These are phyloP conservation scores for Escallonia herrerae DNA, from an alignment of 129 eudicot genomes.

Conservation along the genomic window DNA sequence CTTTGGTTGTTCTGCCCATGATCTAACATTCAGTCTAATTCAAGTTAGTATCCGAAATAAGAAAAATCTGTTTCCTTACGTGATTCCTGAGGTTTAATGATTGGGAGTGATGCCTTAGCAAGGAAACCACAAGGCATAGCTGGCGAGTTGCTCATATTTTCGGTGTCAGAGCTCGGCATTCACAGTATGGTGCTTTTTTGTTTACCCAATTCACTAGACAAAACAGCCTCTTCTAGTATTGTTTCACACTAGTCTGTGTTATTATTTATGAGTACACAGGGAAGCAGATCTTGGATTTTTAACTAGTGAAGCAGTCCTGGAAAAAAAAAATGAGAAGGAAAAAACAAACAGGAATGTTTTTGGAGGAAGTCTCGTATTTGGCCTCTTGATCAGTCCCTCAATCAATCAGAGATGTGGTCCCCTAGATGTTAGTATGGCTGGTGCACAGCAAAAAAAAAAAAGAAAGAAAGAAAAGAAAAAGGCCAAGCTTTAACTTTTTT, in stretches of 20 bases:
- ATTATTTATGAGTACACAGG: too few relatives aligned
- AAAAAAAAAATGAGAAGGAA: background rate
- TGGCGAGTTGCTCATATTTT: background rate
- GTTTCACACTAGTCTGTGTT: too few relatives aligned
- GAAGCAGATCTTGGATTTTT: background rate
- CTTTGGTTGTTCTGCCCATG: too few relatives aligned
- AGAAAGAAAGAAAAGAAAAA: too few relatives aligned
- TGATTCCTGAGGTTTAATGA: too few relatives aligned
- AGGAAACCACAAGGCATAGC: background rate
- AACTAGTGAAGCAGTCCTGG: background rate
- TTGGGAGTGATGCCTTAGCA: background rate
- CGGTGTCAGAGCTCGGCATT: background rate
- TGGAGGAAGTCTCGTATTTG: background rate
- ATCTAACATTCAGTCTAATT: too few relatives aligned
- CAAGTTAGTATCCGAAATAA: too few relatives aligned
- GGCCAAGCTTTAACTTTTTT: background rate
- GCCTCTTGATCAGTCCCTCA: background rate
- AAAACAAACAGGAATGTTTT: background rate
- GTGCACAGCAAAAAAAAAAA: background rate
- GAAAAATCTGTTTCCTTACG: too few relatives aligned
- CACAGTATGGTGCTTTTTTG: too few relatives aligned
- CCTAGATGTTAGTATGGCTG: background rate
- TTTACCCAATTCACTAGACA: background rate
- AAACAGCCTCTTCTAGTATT: too few relatives aligned
- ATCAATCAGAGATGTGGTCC: background rate